A percentile compares a stretch with the other conserved stretches of the same genome.
Conservation (phyloP, 139 green algal species). For the Pleodorina starrii region DNA sequence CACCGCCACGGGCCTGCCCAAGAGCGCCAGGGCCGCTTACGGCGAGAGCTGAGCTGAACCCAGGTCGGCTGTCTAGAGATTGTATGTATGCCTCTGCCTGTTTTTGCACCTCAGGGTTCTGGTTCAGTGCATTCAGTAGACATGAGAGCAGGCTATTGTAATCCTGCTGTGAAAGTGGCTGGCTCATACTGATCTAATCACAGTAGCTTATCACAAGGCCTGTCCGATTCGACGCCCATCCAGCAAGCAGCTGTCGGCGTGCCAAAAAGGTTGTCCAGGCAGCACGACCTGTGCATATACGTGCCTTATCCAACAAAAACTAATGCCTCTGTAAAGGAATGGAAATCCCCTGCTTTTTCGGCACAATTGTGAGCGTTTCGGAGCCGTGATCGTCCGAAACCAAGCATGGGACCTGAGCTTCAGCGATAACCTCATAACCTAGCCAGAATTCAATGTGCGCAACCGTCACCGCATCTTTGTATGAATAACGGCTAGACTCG, state of each 20-base stretch:
- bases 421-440: too few relatives aligned
- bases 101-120: constrained; percentile 74
- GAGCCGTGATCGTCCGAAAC: too few relatives aligned
- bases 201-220: not conserved
- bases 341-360: not conserved
- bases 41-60: constrained; percentile 90
- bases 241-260: not conserved
- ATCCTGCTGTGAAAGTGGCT: constrained; percentile 55
- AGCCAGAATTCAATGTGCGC: too few relatives aligned
- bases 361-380: too few relatives aligned
- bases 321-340: too few relatives aligned
- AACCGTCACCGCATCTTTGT: too few relatives aligned
- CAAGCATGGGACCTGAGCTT: too few relatives aligned
- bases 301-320: too few relatives aligned
- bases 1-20: too few relatives aligned
- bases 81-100: constrained; percentile 78
- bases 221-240: not conserved
- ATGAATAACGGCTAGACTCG: too few relatives aligned
- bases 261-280: too few relatives aligned
- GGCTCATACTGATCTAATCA: constrained; percentile 18
- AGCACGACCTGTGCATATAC: too few relatives aligned
- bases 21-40: constrained; percentile 57
- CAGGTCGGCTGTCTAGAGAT: constrained; percentile 70
- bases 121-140: constrained; percentile 75
- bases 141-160: constrained; percentile 62